A percentile compares a stretch with the other conserved stretches of the same genome.
These are phyloP conservation scores for Panus rudis DNA, from an alignment of 768 basidiomycete genomes.

Conservation along the genomic window DNA sequence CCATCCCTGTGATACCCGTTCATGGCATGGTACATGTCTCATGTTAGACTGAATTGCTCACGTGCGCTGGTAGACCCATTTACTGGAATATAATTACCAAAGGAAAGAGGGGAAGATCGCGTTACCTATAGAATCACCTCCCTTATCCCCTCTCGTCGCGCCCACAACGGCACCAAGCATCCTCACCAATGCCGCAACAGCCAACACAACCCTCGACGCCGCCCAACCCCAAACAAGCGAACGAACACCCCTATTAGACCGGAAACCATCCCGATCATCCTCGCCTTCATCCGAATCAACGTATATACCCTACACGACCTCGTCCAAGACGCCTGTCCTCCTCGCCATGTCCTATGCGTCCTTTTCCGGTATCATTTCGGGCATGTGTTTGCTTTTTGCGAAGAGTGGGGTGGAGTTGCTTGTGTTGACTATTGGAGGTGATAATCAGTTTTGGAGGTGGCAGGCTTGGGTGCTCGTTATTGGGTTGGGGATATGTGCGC, in stretches of 20 bases:
- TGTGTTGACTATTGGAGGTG: slow-evolving; percentile 63
- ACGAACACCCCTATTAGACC: slow-evolving; percentile 49
- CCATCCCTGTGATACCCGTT: not conserved
- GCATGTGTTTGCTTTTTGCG: slow-evolving; percentile 89
- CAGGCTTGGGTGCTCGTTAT: slow-evolving; percentile 76
- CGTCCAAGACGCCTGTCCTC: slow-evolving; percentile 46
- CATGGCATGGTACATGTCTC: not conserved
- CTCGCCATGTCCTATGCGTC: slow-evolving; percentile 84
- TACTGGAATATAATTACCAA: slow-evolving; percentile 56
- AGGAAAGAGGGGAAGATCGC: slow-evolving; percentile 30
- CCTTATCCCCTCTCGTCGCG: slow-evolving; percentile 30
- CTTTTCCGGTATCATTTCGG: slow-evolving; percentile 80
- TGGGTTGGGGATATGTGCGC: slow-evolving; percentile 64
- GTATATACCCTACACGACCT: slow-evolving; percentile 16
- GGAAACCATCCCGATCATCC: slow-evolving; percentile 22
- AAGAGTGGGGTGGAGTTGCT: slow-evolving; percentile 91
- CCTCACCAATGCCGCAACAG: slow-evolving; percentile 27
- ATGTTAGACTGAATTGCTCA: not conserved
- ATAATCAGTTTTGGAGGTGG: slow-evolving; percentile 82
- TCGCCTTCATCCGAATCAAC: slow-evolving; percentile 16
- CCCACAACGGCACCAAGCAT: slow-evolving; percentile 29
- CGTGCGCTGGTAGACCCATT: slow-evolving; percentile 54
- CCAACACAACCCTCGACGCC: slow-evolving; percentile 19
- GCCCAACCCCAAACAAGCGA: slow-evolving; percentile 29
- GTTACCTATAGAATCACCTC: slow-evolving; percentile 24